Conservation (phyloP, 129 eudicot genomes). For the Pulicaria dysenterica region DNA sequence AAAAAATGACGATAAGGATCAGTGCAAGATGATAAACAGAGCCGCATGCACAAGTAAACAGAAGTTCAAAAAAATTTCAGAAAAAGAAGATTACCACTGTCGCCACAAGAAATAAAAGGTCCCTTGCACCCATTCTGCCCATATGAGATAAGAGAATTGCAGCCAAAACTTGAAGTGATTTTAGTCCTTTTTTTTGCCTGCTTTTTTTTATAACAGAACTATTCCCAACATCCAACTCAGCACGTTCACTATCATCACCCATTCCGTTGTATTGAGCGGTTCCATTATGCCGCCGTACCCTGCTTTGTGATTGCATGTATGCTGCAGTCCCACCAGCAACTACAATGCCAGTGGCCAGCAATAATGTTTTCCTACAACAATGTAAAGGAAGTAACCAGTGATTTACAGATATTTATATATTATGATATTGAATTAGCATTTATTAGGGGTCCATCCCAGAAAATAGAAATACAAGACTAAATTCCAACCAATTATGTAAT, state of each 20-base stretch:
- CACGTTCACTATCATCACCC: constrained; percentile 40
- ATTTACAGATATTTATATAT: not conserved
- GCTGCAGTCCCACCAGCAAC: constrained; percentile 98
- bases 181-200: constrained; percentile 82
- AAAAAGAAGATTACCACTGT: constrained; percentile 71
- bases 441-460: not conserved
- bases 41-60: constrained; percentile 6
- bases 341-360: constrained; percentile 75
- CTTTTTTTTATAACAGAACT: constrained; percentile 55
- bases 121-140: constrained; percentile 78
- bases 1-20: not conserved
- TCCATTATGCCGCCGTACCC: constrained; percentile 42
- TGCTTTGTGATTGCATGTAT: constrained; percentile 70
- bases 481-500: not conserved
- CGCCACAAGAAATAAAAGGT: constrained; percentile 76
- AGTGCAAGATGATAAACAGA: not conserved
- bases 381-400: constrained; percentile 3
- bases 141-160: constrained; percentile 91
- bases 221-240: constrained; percentile 42
- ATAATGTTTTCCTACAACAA: constrained; percentile 64
- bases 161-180: constrained; percentile 89
- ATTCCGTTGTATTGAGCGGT: constrained; percentile 53
- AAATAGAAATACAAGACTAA: not conserved
- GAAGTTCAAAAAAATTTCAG: constrained; percentile 15
- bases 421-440: not conserved